Conservation (phyloP, 2,329 filamentous ascomycete genomes). For the Sporothrix humicola region DNA sequence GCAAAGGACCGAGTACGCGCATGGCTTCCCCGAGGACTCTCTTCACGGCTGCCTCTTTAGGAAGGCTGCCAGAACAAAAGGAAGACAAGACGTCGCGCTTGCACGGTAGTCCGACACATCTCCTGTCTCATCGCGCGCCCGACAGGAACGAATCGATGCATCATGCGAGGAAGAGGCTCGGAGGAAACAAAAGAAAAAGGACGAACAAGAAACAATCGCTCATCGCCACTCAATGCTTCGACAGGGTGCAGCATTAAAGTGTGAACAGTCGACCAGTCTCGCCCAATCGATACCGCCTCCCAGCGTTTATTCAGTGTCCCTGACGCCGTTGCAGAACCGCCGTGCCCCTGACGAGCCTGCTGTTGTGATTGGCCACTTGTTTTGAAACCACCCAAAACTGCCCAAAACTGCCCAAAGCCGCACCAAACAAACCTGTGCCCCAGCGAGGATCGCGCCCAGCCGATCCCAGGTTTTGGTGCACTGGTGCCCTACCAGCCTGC, state of each 20-base stretch:
- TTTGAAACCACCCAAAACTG: background rate
- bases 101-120: background rate
- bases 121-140: constrained; percentile 29
- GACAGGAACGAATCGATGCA: constrained; percentile 1
- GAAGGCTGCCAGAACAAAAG: background rate
- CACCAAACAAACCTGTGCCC: background rate
- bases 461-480: background rate
- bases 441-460: background rate
- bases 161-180: background rate
- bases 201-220: background rate
- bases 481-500: background rate
- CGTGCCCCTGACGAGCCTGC: background rate
- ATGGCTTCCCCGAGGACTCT: background rate
- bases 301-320: too few relatives aligned
- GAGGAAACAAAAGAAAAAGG: background rate
- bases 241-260: background rate
- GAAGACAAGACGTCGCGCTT: background rate
- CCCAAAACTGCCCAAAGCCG: background rate
- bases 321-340: constrained; percentile 10
- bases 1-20: background rate
- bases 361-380: constrained; percentile 15
- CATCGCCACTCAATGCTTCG: background rate
- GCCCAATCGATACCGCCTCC: background rate
- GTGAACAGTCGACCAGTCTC: background rate
- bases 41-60: background rate